Base-by-base conservation (phyloP, 768 basidiomycete genomes). In the Thelephora ganbajun region DNA sequence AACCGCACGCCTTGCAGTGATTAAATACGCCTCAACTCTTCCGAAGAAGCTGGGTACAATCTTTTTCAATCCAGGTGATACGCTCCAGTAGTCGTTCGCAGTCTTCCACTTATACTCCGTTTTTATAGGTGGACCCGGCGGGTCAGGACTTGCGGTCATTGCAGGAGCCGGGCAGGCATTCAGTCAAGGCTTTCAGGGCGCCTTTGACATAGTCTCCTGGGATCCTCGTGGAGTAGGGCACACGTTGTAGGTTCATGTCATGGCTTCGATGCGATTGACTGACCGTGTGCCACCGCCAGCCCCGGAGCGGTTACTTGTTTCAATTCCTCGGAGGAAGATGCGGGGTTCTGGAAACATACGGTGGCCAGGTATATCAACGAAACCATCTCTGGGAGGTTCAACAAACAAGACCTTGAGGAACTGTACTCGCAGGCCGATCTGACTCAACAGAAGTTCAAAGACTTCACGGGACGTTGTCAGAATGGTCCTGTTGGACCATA, bases 221-320 rank as follows among this genome's bases (percentile, higher is more conserved):
- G 50, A 51, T 18, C 50, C 47, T 16, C 50, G 47, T 23, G 50
- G 50, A 5, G 50, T n/a, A n/a, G n/a, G n/a, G n/a, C n/a, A n/a
- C n/a, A n/a, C n/a, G n/a, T n/a, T n/a, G n/a, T n/a, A n/a, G 20
- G 5, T 37, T 47, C 35, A 51, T 47, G 5, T 20, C 12, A 6
- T 11, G 11, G 34, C 13, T 14, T 35, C 22, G n/a, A 46, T n/a
- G n/a, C n/a, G n/a, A n/a, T n/a, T n/a, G n/a, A n/a, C n/a, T n/a
- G n/a, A n/a, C n/a, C n/a, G 36, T 5, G 4, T 23, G 18, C 20
- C 20, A 11, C 6, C 19, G 33, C 42, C 43, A 51, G 50, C 2
- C 50, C 50, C 0, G 46, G 46, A 22, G 46, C 44, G 5, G 33
- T 51, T 5, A 34, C 42, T 33, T 51, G 50, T 33, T 51, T 47